Base-by-base conservation (phyloP, 176 grass and related monocot genomes). In the Alopecurus myosuroides region DNA sequence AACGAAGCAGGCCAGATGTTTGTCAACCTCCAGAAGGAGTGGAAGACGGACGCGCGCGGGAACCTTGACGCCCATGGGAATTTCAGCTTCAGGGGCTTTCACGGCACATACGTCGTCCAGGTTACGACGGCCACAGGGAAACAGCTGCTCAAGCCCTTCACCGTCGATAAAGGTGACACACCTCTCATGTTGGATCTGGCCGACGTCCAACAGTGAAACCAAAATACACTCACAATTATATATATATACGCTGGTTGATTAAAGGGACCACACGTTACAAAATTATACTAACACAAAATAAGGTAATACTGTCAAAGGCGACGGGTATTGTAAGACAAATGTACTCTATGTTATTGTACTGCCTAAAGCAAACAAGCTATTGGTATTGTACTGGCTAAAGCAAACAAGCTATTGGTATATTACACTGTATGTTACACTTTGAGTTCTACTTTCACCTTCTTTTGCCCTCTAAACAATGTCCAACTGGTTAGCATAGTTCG, bases 11-110 rank as follows among this genome's bases (percentile, higher is more conserved):
- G 93, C 0, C 58, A 23, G 82, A 70, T 75, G 81, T 80, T 57
- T 51, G 0, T 81, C 4, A 39, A 77, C 9, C 84, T 95, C 18
- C 82, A 44, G n/a, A 65, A 51, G 49, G 94, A 95, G 81, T 95
- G 94, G 94, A 74, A 66, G 2, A 80, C 94, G 10, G 86, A 87
- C 9, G 64, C 58, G 14, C 76, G 82, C 5, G 90, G 90, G 0
- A 74, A 11, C 0, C 11, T 83, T 19, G 72, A 89, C 46, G 83
- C 5, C 25, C 58, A 89, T 14, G 94, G 86, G 0, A 78, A 80
- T 35, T 95, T 90, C 84, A 90, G 5, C 19, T 95, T 95, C 80
- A 86, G 94, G 60, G 94, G 88, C 3, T 95, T 91, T 55, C 88
- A 86, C 41, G 94, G 94, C 41, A 86, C 34, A 1, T 95, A 95